Conservation (phyloP, 352 stramenopile genomes). For the Nothophytophthora sp. region DNA sequence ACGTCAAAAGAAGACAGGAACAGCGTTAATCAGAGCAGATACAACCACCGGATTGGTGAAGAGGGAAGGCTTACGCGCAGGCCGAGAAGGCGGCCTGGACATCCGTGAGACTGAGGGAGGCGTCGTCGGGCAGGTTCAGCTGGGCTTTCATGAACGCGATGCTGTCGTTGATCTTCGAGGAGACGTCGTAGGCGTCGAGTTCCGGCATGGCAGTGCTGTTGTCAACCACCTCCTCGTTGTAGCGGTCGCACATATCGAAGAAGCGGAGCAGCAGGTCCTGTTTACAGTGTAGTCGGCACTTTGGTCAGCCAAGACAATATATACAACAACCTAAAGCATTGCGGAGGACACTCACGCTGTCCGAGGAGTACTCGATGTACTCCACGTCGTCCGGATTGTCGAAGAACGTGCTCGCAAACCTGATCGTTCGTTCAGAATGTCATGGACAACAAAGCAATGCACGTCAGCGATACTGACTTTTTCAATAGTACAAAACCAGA, state of each 20-base stretch:
- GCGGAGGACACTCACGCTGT: slow-evolving; percentile 37
- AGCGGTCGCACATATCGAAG: slow-evolving; percentile 66
- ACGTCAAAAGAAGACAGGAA: background rate
- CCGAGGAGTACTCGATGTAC: slow-evolving; percentile 49
- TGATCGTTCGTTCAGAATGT: slow-evolving; percentile 14
- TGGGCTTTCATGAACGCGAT: slow-evolving; percentile 25
- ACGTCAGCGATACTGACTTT: background rate
- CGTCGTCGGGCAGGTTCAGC: slow-evolving; percentile 38
- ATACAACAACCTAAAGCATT: background rate
- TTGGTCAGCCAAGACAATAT: too few species aligned
- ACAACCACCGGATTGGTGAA: background rate
- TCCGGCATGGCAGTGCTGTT: slow-evolving; percentile 50
- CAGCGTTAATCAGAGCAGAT: background rate
- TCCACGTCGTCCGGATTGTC: slow-evolving; percentile 47
- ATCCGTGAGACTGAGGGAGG: slow-evolving; percentile 35
- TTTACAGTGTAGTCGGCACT: background rate
- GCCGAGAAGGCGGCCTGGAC: slow-evolving; percentile 54
- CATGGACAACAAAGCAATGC: background rate
- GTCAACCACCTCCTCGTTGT: slow-evolving; percentile 52
- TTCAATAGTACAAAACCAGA: background rate
- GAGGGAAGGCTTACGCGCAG: slow-evolving; percentile 47
- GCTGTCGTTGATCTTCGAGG: slow-evolving; percentile 32
- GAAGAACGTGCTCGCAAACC: slow-evolving; percentile 66
- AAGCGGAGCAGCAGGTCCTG: slow-evolving; percentile 66
- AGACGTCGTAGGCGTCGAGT: slow-evolving; percentile 36